Evolutionary conservation across 306 rosid species (phyloP), one percentile per base, ranked within the genome.

Genomic region (Sechiopsis laciniata): DNA sequence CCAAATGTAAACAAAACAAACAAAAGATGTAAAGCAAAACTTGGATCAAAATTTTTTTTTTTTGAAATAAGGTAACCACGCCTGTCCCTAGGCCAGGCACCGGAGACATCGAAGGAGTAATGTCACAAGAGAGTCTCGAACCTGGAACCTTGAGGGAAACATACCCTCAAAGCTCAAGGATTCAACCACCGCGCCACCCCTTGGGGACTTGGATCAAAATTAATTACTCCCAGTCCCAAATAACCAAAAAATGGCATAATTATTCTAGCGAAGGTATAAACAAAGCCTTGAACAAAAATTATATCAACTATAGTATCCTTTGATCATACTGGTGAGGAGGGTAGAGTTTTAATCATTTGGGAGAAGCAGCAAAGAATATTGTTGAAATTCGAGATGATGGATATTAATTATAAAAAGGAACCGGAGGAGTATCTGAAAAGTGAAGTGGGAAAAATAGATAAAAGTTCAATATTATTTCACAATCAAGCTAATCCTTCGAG

Each of bases 221-320:
- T 45, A 45, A 45, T 45, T 45, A 10, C 12, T 45, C 29, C 29
- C 29, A 26, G 2, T 26, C 53, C 9, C 53, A 48, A 2, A 21
- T 2, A 19, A 15, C 15, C 13, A 46, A 54, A 52, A 26, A 72
- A 54, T 26, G n/a, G 35, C 32, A 54, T 53, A 26, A 71, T 52
- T n/a, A 10, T 26, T 42, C 21, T 3, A 16, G 0, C 48, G n/a
- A 63, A 16, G 22, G 51, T 35, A 35, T 35, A n/a, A 63, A 50
- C 13, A 64, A 35, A 37, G 42, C 26, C 53, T n/a, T 10, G 14
- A 56, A 20, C 4, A 16, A 40, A 63, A 35, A 17, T 21, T 64
- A 35, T 64, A n/a, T 17, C 53, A 64, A 64, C 22, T 37, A 64
- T 62, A 24, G 24, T 59, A 59, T 59, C 65, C 42, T 24, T 10